Percentiles rank a stretch among this genome's conserved stretches.
These are phyloP conservation scores for Cyclostephanos tholiformis DNA, from an alignment of 108 stramenopile genomes.

Conservation along the genomic window DNA sequence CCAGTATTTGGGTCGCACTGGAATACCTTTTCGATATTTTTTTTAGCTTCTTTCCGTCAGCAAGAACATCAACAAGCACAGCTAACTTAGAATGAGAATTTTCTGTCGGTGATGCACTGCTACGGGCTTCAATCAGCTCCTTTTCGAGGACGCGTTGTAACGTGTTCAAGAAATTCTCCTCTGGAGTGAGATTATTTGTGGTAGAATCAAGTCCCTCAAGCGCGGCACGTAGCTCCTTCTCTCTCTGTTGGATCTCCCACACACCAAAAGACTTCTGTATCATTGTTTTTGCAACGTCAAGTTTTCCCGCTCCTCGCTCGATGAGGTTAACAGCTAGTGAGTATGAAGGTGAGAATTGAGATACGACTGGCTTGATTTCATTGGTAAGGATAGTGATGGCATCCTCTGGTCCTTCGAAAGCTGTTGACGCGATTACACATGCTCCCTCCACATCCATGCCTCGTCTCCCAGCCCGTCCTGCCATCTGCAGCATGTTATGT, in stretches of 20 bases:
- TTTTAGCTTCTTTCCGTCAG: conserved; percentile 70
- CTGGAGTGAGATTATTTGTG: conserved; percentile 34
- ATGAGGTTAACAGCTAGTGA: conserved; percentile 77
- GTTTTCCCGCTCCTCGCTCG: conserved; percentile 64
- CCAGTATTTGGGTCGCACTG: conserved; percentile 50
- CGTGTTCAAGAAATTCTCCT: conserved; percentile 65
- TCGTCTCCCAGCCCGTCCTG: conserved; percentile 86
- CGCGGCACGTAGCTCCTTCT: conserved; percentile 44
- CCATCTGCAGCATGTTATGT: conserved; percentile 86
- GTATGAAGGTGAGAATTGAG: conserved; percentile 84
- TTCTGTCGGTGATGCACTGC: conserved; percentile 36
- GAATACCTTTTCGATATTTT: conserved; percentile 65
- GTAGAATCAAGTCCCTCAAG: conserved; percentile 28
- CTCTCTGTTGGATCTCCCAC: conserved; percentile 67
- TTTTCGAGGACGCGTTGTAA: conserved; percentile 38
- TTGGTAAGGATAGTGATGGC: conserved; percentile 70
- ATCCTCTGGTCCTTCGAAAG: conserved; percentile 74
- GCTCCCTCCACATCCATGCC: conserved; percentile 76
- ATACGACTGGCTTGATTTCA: conserved; percentile 75
- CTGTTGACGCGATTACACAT: conserved; percentile 79
- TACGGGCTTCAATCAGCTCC: conserved; percentile 53
- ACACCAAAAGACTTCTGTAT: conserved; percentile 79
- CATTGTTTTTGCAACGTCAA: conserved; percentile 71
- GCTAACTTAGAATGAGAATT: conserved; percentile 40
- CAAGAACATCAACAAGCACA: conserved; percentile 56